Base-by-base conservation (phyloP, 257 asterid species). In the Solanum tarijense region DNA sequence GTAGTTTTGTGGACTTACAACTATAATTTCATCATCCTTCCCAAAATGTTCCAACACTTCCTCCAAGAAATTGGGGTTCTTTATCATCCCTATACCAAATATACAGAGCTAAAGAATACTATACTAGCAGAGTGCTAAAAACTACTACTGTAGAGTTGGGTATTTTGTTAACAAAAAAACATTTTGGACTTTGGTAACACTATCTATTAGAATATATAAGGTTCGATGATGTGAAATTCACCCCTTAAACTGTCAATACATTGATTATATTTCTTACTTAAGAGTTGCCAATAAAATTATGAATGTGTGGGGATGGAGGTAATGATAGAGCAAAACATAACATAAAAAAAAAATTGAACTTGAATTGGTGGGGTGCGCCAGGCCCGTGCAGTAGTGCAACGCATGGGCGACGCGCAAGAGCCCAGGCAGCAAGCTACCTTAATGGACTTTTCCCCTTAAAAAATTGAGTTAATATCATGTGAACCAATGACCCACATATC, bases 21-120 rank as follows among this genome's bases (percentile, higher is more conserved):
- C 95, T 89, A 95, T 92, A 84, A 95, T 93, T 89, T 95, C 98
- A 83, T 92, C 95, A 76, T 94, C 94, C 89, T 92, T 93, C n/a
- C 94, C 83, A n/a, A 90, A 94, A 85, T 86, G 92, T 75, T 85
- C 32, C 60, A 87, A 83, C 62, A 94, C 95, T 88, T 93, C 88
- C 86, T 93, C 92, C 89, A 92, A 35, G 87, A 95, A 95, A 31
- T 86, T 87, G 18, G 94, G 93, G 78, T 95, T 94, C 87, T 91
- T 92, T 8, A 88, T 35, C 97, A 95, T 93, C 36, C 96, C 98
- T 95, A 90, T 34, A 84, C 83, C 39, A 81, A 9, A 9, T 16
- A 27, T 46, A 2, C 38, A 79, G 39, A 79, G 52, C 11, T 76
- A n/a, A 79, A 13, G 29, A 39, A 36, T 32, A 55, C 9, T 12